Conservation (phyloP, 164 flowering plant species). For the Nymphaea thermarum region DNA sequence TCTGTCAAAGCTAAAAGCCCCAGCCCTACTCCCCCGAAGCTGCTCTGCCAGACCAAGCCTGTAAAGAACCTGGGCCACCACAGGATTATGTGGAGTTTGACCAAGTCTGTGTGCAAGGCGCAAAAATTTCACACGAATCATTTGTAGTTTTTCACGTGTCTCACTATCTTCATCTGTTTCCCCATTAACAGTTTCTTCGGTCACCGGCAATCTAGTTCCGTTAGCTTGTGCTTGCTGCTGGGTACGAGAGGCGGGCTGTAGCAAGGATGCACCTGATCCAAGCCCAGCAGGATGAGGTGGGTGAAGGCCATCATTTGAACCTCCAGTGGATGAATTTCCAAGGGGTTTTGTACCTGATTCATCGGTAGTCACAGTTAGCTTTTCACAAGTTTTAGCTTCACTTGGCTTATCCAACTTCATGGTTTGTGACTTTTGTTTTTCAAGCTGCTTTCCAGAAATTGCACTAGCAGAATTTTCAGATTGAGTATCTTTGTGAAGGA, state of each 20-base stretch:
- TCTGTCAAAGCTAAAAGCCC: constrained; percentile 91
- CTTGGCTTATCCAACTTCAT: not conserved
- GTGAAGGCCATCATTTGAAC: constrained; percentile 5
- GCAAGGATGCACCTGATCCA: constrained; percentile 74
- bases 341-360: not conserved
- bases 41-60: constrained; percentile 95
- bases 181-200: constrained; percentile 52
- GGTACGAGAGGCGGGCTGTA: constrained; percentile 67
- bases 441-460: not conserved
- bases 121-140: constrained; percentile 90
- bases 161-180: constrained; percentile 87
- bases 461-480: not conserved
- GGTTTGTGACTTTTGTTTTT: not conserved
- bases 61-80: constrained; percentile 95
- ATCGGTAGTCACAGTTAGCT: not conserved
- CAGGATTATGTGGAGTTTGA: constrained; percentile 98
- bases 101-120: constrained; percentile 98
- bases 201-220: constrained; percentile 44
- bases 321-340: not conserved
- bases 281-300: constrained; percentile 88
- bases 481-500: not conserved
- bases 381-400: not conserved
- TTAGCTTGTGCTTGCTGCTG: constrained; percentile 64
- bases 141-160: constrained; percentile 92
- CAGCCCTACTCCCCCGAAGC: constrained; percentile 68